Conservation (phyloP, 1,284 basidiomycete genomes). For the Ganoderma sinense region DNA sequence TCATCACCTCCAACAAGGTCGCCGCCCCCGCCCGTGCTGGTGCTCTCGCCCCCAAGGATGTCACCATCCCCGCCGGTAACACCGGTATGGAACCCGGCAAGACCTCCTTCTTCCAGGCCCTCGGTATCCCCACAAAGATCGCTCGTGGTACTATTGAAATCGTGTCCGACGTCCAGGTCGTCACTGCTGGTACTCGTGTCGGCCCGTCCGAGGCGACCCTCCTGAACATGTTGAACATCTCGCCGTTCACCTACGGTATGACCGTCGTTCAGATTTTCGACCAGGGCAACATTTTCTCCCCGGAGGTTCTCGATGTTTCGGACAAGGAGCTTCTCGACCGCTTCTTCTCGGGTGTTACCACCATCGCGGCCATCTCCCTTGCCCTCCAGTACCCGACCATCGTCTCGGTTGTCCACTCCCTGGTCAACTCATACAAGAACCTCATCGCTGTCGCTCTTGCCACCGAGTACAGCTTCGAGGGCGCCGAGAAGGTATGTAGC, state of each 20-base stretch:
- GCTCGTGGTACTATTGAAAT: conserved; percentile 99
- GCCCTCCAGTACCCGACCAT: conserved; percentile 97
- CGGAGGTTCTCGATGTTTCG: conserved; percentile 93
- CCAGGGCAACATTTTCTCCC: conserved; percentile 90
- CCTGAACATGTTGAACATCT: conserved; percentile 99
- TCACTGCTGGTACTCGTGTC: conserved; percentile 91
- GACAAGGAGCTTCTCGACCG: conserved; percentile 91
- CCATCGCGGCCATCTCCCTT: conserved; percentile 95
- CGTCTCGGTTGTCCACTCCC: conserved; percentile 91
- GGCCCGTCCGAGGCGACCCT: conserved; percentile 97
- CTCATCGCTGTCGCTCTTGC: conserved; percentile 89
- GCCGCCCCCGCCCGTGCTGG: conserved; percentile 98
- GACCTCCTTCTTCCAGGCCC: conserved; percentile 99
- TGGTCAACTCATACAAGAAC: conserved; percentile 99
- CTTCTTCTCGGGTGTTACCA: conserved; percentile 94
- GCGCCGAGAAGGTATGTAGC: conserved; percentile 83
- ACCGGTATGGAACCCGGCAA: conserved; percentile 99
- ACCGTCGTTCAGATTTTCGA: conserved; percentile 94
- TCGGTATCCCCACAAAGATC: conserved; percentile 99
- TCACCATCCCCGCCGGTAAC: conserved; percentile 94
- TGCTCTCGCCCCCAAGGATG: conserved; percentile 93
- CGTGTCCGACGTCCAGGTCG: conserved; percentile 96
- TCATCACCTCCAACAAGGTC: conserved; percentile 97
- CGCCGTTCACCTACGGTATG: conserved; percentile 99
- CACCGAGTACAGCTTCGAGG: conserved; percentile 97